phyloP scores from a whole-genome alignment of 2,329 filamentous ascomycete genomes.

The Colletotrichum brevisporum region DNA sequence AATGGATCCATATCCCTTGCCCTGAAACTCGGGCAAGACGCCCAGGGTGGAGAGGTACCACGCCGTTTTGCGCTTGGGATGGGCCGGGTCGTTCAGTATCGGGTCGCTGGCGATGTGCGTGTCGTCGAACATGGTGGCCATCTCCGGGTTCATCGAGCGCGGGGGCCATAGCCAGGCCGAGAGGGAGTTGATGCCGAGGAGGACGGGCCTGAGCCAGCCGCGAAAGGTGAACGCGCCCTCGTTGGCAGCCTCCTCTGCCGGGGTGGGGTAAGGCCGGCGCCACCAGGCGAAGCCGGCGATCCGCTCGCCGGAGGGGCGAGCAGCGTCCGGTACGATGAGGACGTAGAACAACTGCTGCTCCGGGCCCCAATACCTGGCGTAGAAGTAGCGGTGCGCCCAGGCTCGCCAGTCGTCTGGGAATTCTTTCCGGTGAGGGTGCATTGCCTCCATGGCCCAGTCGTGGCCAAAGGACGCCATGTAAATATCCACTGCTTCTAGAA shows the following conservation, averaged over 20 bases:
- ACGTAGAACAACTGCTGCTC: conserved; percentile 48
- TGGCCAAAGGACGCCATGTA: conserved; percentile 49
- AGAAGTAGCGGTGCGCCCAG: conserved; percentile 48
- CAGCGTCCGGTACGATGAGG: conserved; percentile 44
- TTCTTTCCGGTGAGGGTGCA: conserved; percentile 48
- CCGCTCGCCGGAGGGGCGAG: conserved; percentile 33
- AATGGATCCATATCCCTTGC: conserved; percentile 49
- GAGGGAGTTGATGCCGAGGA: conserved; percentile 45
- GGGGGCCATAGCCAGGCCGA: conserved; percentile 46
- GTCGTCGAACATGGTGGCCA: conserved; percentile 45
- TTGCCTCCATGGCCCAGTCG: conserved; percentile 49
- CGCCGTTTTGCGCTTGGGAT: conserved; percentile 48
- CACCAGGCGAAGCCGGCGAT: conserved; percentile 53
- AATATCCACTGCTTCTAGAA: conserved; percentile 44
- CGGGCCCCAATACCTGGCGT: conserved; percentile 50
- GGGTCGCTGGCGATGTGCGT: conserved; percentile 46
- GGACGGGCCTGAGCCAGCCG: conserved; percentile 49
- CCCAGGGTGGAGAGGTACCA: conserved; percentile 54
- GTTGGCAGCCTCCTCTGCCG: conserved; percentile 28
- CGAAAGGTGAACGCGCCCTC: conserved; percentile 37
- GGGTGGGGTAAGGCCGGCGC: conserved; percentile 45
- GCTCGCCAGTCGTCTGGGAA: conserved; percentile 43
- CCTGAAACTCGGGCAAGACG: conserved; percentile 50
- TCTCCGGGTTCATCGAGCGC: conserved; percentile 42
- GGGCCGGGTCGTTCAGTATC: conserved; percentile 43